Evolutionary conservation across 192 early-diverging fungal species (phyloP).

Genomic region (Lunasporangiospora selenospora): DNA sequence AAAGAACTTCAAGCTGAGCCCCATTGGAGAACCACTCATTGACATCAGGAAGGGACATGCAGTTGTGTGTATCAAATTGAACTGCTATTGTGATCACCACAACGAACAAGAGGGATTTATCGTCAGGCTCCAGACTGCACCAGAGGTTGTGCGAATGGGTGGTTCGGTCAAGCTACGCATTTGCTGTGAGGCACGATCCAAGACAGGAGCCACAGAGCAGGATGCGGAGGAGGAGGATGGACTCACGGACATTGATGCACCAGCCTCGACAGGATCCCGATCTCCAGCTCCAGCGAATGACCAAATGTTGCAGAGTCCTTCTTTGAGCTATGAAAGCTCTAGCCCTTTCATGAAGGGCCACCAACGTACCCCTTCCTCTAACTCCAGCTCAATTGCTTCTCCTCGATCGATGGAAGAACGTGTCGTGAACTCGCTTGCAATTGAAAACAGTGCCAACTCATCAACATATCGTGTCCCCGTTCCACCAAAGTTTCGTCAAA

Average conservation of each 20-base stretch:
- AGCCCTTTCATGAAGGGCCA: conserved; percentile 36
- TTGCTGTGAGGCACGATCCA: conserved; percentile 45
- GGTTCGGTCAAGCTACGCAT: conserved; percentile 46
- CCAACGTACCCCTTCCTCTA: conserved; percentile 35
- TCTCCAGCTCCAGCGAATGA: conserved; percentile 34
- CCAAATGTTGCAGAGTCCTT: conserved; percentile 44
- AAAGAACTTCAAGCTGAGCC: conserved; percentile 43
- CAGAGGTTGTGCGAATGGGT: conserved; percentile 40
- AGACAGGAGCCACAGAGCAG: conserved; percentile 23
- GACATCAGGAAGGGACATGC: conserved; percentile 44
- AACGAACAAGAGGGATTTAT: conserved; percentile 46
- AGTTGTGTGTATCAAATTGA: conserved; percentile 42
- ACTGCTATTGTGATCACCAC: conserved; percentile 47
- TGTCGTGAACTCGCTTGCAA: conserved; percentile 13
- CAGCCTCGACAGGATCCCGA: conserved; percentile 36
- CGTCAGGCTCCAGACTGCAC: conserved; percentile 25
- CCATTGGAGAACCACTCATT: conserved; percentile 33
- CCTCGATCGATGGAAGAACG: conserved; percentile 44
- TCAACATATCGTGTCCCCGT: conserved; percentile 5
- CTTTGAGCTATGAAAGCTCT: conserved; percentile 29
- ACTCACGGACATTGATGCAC: conserved; percentile 43
- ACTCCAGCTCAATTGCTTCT: conserved; percentile 42
- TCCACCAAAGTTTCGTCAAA: conserved; percentile 35
- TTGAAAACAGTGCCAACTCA: conserved; percentile 5
- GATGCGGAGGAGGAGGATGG: conserved; percentile 43